Evolutionary conservation across 345 rosid genomes (phyloP), one percentile per base, ranked within the genome.

Genomic region (Citrus medica): DNA sequence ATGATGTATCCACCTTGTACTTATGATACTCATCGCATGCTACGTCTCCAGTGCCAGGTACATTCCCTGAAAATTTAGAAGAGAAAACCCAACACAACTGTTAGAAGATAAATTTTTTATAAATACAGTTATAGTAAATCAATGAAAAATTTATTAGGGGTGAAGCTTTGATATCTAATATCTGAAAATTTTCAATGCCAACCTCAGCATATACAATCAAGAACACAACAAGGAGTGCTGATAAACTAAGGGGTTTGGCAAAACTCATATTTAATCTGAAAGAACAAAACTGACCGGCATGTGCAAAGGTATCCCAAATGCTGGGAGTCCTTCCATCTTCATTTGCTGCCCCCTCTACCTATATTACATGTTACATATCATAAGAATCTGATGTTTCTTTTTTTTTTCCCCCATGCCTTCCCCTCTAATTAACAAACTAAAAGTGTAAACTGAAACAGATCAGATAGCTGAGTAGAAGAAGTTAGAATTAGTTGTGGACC

Each of bases 1-100:
- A 16, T 67, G 30, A 3, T 22, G 72, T 40, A 38, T 10, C 51
- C 37, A 89, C 96, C 92, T 88, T 90, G 88, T 87, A 92, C 61
- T 87, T 90, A 81, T 88, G 92, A 78, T 92, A 90, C 74, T 71
- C 79, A 55, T 88, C 92, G 65, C 85, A 87, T 9, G 95, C 83
- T 10, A 85, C 75, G 71, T 90, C 92, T 67, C 86, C 92, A 3
- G 79, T 79, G 8, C 83, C 91, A 8, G 70, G 76, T 2, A 38
- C 64, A 14, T 78, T 77, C 35, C 92, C 91, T 87, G 84, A 35
- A 76, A 48, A 56, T 74, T 65, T 69, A 19, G 10, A 27, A 22
- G 32, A 24, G 51, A 68, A 79, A 37, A 55, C 61, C 60, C 33
- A 75, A 12, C 51, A 46, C 51, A 46, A 1, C 17, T 46, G 51